These are phyloP conservation scores for Nemania sp. DNA, from an alignment of 2,329 filamentous ascomycete species.

Conservation along the genomic window DNA sequence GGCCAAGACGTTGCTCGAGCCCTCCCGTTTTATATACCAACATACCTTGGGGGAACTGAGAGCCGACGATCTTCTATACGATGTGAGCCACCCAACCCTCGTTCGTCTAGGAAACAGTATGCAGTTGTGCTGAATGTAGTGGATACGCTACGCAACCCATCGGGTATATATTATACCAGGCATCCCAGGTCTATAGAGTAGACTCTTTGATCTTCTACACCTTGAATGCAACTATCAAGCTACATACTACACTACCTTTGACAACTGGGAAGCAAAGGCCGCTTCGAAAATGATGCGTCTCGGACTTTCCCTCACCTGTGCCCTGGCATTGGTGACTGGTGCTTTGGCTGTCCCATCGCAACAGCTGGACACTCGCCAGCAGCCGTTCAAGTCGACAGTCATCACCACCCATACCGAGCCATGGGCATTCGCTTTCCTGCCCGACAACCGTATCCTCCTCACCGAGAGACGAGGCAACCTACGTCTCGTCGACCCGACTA, in stretches of 20 bases:
- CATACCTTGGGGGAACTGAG: constrained; percentile 9
- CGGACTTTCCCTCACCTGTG: constrained; percentile 20
- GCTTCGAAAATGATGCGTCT: constrained; percentile 20
- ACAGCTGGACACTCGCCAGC: constrained; percentile 22
- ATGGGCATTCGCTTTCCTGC: constrained; percentile 22
- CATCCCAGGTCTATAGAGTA: too few species aligned
- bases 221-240: too few species aligned
- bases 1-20: constrained; percentile 16
- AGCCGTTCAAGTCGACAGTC: constrained; percentile 21
- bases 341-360: constrained; percentile 23
- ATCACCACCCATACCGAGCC: constrained; percentile 20
- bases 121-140: too few species aligned
- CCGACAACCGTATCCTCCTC: constrained; percentile 19
- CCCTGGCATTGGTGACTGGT: constrained; percentile 21
- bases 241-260: too few species aligned
- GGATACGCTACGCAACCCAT: too few species aligned
- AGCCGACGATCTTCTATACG: constrained; percentile 8
- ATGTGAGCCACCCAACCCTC: constrained; percentile 15
- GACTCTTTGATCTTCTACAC: too few species aligned
- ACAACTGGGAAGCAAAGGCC: constrained; percentile 17
- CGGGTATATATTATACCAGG: too few species aligned
- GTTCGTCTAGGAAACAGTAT: constrained; percentile 18
- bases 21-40: constrained; percentile 19
- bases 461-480: constrained; percentile 22
- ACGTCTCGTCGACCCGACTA: constrained; percentile 18